phyloP scores from a whole-genome alignment of 1,139 yeast species.

The Nakaseomyces delphensis region DNA sequence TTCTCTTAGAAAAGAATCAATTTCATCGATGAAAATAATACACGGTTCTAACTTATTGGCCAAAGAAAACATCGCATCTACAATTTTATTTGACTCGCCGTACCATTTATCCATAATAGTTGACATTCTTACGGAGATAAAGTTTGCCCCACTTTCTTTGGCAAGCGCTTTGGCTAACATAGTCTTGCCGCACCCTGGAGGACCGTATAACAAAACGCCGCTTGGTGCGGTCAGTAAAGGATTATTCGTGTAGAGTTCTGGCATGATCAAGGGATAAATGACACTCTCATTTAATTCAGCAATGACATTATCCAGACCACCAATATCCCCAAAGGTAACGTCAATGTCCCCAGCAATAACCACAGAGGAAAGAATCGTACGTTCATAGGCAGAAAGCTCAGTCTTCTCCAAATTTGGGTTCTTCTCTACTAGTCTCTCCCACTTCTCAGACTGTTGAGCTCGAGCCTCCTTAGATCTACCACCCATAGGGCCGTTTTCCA shows the following conservation, averaged over 20 bases:
- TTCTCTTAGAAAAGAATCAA: constrained; percentile 87
- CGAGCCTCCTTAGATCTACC: constrained; percentile 56
- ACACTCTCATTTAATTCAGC: constrained; percentile 84
- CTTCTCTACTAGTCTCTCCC: constrained; percentile 47
- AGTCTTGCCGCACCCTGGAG: constrained; percentile 98
- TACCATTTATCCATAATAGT: constrained; percentile 97
- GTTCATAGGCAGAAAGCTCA: constrained; percentile 68
- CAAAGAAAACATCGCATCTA: constrained; percentile 84
- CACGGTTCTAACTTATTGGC: constrained; percentile 91
- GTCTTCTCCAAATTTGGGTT: constrained; percentile 52
- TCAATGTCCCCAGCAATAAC: constrained; percentile 77
- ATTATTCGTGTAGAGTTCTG: constrained; percentile 29
- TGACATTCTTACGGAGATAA: constrained; percentile 86
- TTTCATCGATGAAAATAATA: constrained; percentile 91
- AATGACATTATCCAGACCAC: constrained; percentile 75
- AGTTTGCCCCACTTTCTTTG: constrained; percentile 84
- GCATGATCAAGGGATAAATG: constrained; percentile 72
- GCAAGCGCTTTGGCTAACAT: constrained; percentile 96
- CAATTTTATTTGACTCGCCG: constrained; percentile 91
- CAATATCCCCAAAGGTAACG: constrained; percentile 69
- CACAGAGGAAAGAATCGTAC: constrained; percentile 62
- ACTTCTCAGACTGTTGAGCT: constrained; percentile 55
- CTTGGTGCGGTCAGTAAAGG: constrained; percentile 79
- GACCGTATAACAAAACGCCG: constrained; percentile 88
- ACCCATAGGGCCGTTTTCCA: constrained; percentile 42